Conservation (phyloP, 345 rosid species). For the Tarenaya hassleriana region DNA sequence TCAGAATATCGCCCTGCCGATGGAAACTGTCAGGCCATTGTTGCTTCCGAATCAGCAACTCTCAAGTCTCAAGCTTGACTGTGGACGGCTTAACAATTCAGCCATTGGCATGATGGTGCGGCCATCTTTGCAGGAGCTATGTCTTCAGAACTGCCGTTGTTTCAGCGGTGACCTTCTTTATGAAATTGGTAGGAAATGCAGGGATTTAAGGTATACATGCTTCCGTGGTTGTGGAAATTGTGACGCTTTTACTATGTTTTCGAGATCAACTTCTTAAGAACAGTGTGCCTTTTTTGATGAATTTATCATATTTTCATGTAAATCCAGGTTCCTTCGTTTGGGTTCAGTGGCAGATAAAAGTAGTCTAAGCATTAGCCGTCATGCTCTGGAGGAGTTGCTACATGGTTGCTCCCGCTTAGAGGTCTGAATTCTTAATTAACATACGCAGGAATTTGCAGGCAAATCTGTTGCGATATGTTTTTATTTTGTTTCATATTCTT, state of each 20-base stretch:
- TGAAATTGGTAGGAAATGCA: constrained; percentile 65
- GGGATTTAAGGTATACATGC: constrained; percentile 49
- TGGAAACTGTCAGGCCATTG: too few relatives aligned
- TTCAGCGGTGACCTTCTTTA: constrained; percentile 75
- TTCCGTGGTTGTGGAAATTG: neutral
- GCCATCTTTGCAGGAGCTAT: constrained; percentile 64
- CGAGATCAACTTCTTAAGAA: too few relatives aligned
- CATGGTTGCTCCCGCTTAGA: constrained; percentile 72
- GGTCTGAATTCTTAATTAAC: constrained; percentile 45
- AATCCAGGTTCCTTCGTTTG: constrained; percentile 59
- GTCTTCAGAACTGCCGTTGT: constrained; percentile 59
- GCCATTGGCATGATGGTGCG: constrained; percentile 44
- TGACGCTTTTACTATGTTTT: neutral
- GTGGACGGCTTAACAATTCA: constrained; percentile 62
- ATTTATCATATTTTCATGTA: too few relatives aligned
- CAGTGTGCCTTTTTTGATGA: too few relatives aligned
- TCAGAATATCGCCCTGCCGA: constrained; percentile 22
- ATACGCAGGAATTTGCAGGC: too few relatives aligned
- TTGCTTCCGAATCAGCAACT: constrained; percentile 61
- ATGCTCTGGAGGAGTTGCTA: constrained; percentile 75
- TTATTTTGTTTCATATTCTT: neutral
- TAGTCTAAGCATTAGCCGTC: too few relatives aligned
- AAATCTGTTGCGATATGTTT: neutral
- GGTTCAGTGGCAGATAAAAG: constrained; percentile 89
- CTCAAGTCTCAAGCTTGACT: constrained; percentile 70